Evolutionary conservation across 2,329 filamentous ascomycete species (phyloP).

Genomic region (Zalaria sp.): DNA sequence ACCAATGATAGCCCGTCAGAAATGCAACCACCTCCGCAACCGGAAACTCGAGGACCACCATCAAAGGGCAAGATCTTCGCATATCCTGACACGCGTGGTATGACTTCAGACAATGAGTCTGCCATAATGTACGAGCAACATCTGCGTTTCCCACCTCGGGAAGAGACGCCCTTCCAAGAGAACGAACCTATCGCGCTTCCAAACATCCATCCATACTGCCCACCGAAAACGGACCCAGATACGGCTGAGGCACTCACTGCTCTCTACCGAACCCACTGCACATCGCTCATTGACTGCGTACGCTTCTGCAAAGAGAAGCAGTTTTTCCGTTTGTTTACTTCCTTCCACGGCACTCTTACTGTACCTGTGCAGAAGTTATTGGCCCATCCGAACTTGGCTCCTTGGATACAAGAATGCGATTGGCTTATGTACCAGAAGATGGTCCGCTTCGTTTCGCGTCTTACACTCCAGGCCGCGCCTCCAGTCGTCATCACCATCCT

Average conservation of each 20-base stretch:
- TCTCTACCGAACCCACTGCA: constrained; percentile 87
- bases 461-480: constrained; percentile 83
- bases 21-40: constrained; percentile 11
- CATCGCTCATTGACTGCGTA: constrained; percentile 87
- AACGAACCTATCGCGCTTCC: constrained; percentile 67
- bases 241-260: constrained; percentile 74
- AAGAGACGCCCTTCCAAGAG: constrained; percentile 43
- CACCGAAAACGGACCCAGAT: constrained; percentile 69
- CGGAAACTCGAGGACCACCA: constrained; percentile 20
- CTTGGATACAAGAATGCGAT: constrained; percentile 93
- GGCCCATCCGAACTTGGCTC: constrained; percentile 62
- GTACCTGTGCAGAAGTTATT: constrained; percentile 93
- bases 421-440: constrained; percentile 94
- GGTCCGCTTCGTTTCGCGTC: constrained; percentile 78
- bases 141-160: constrained; percentile 47
- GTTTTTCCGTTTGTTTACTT: constrained; percentile 87
- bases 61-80: constrained; percentile 32
- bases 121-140: constrained; percentile 44
- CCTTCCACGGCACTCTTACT: constrained; percentile 90
- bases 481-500: constrained; percentile 77
- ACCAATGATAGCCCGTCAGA: constrained; percentile 17
- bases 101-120: constrained; percentile 24
- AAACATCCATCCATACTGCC: constrained; percentile 70
- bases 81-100: constrained; percentile 28
- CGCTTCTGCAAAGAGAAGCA: constrained; percentile 94